Base-by-base conservation (phyloP, 2,329 filamentous ascomycete genomes). In the Sarocladiaceae sp. region DNA sequence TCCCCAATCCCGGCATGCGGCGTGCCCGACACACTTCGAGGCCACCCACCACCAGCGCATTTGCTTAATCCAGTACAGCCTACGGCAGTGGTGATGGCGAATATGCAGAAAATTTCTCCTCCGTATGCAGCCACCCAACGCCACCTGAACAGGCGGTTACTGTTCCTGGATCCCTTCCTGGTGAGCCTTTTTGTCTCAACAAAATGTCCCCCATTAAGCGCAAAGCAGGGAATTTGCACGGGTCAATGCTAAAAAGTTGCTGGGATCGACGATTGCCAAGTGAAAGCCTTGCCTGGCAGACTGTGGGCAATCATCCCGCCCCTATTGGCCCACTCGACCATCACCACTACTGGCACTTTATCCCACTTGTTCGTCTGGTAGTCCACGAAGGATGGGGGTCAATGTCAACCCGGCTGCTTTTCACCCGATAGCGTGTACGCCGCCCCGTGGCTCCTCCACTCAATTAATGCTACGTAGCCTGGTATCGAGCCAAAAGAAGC, bases 251-350 rank as follows among this genome's bases (percentile, higher is more conserved):
- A 15, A n/a, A 11, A 15, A n/a, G 15, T 20, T n/a, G n/a, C 40
- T n/a, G 23, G 23, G 44, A 48, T 48, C 44, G 44, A 31, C 44
- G 44, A 48, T 48, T 33, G 44, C 44, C 44, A 48, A 48, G 44
- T 48, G 26, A 48, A 48, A 48, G 44, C 44, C 33, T 33, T 48
- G 26, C 44, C 44, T 48, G 25, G 44, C 44, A 33, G 26, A 33
- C 28, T 48, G 44, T 48, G 44, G 44, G 44, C 44, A 31, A 33
- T 31, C 44, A 31, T 6, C 3, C 11, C 44, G n/a, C 44, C 44
- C 26, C 44, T 17, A 48, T 48, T 48, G 44, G 44, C 26, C 23
- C 44, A 25, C 37, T 7, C 17, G n/a, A n/a, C n/a, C n/a, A n/a
- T 42, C 37, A 36, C 15, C 33, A 6, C 11, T 20, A 7, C 18